Base-by-base conservation (phyloP, 2,329 filamentous ascomycete species). In the Blastomyces silverae region DNA sequence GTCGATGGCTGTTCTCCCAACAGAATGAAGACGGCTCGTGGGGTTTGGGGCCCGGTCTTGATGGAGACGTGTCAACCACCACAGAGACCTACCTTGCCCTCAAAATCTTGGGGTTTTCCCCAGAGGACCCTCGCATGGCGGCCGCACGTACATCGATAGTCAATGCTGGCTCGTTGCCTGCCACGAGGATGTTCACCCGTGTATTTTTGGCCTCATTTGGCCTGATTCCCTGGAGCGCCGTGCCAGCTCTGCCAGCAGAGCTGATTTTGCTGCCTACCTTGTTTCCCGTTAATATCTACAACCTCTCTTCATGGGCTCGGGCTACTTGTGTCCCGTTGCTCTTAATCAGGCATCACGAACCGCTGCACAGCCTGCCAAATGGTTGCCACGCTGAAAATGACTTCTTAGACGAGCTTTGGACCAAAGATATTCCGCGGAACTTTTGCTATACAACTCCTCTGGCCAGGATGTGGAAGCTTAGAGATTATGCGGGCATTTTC, bases 1-100 rank as follows among this genome's bases (percentile, higher is more conserved):
- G 58, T 20, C 59, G 52, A 15, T 67, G 68, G 57, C 13, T 59
- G 25, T 34, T 59, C 15, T 44, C 39, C 10, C 25, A 59, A 15
- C 73, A 74, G 22, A 70, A 71, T 11, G 17, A 34, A 0, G 73
- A 76, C 65, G 75, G 75, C 3, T 74, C 73, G 0, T 76, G 73
- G 74, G 66, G 68, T 2, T 28, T 74, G 13, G 74, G 71, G 0
- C 72, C 72, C 1, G 64, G 67, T 22, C 17, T 48, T 48, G 1
- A 53, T 65, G 22, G 64, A 66, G 1, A 71, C 71, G 1, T 66
- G 73, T 70, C 75, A 1, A 70, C 69, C 0, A 72, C 71, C 1
- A 69, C 69, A 0, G 76, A 77, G 61, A 73, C 71, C 0, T 78
- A 78, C 52, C 65, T 78, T 1, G 75, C 74, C 0, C 64, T 78